Evolutionary conservation across 495 filamentous ascomycete species (phyloP), one percentile per base, ranked within the genome.

Genomic region (Choiromyces venosus): DNA sequence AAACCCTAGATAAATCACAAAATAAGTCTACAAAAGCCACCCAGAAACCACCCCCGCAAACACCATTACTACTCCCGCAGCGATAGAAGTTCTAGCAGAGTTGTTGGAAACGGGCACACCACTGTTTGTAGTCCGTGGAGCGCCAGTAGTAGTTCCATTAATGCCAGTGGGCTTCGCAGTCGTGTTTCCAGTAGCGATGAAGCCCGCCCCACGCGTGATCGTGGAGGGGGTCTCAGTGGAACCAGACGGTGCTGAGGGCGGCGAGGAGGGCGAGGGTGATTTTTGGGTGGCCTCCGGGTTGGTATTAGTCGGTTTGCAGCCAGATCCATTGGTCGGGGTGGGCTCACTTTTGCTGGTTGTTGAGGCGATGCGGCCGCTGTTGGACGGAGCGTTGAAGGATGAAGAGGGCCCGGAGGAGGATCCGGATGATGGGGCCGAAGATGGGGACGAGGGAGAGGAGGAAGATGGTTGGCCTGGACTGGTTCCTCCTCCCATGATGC

Each of bases 401-500:
- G 86, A 86, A 7, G 88, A 83, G 2, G 89, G 89, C 42, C 89
- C 82, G 1, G 85, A 81, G 14, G 88, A 87, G 7, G n/a, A n/a
- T n/a, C 85, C 84, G 25, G 84, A 83, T 29, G 83, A 75, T 38
- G 82, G 81, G n/a, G 84, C 82, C 10, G 81, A 73, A 8, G 84
- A 80, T 21, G 76, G 46, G 10, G 74, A 66, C 33, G 81, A 79
- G 46, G 71, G 84, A 46, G 82, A 67, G 33, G 81, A 80, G 42
- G 71, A 84, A 44, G 83, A 83, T 72, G 84, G 71, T 80, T 77
- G 16, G 78, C 75, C 74, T 4, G 39, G 14, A 56, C 71, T 75
- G 21, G 79, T 74, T 12, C 83, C 83, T 25, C 83, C 82, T 81
- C 88, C 89, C 52, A 61, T 61, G 74, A 94, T 79, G 71, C 86